A percentile compares a stretch with the other conserved stretches of the same genome.
Evolutionary conservation across 2,329 filamentous ascomycete genomes (phyloP).

Genomic region (Blumeriella jaapii): DNA sequence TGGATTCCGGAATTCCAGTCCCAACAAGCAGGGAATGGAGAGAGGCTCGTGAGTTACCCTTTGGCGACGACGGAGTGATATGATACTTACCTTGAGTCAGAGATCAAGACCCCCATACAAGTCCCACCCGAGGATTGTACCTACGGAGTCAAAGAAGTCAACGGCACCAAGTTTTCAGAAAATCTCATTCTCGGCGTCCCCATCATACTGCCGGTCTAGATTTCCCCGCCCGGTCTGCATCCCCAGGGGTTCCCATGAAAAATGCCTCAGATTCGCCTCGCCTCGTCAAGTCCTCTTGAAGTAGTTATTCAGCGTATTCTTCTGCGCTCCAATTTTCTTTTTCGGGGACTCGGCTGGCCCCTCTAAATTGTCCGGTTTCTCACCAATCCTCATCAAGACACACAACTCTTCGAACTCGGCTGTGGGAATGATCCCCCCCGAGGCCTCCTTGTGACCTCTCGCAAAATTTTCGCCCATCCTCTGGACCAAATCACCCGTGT

Average conservation of each 20-base stretch:
- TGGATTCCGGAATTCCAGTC: conserved; percentile 28
- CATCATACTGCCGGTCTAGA: conserved; percentile 11
- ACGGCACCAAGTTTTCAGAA: conserved; percentile 13
- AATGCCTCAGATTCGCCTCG: too few relatives aligned
- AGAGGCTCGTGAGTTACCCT: conserved; percentile 24
- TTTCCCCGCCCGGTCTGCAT: too few relatives aligned
- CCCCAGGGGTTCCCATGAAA: too few relatives aligned
- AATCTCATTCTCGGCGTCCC: conserved; percentile 14
- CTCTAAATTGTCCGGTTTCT: conserved; percentile 33
- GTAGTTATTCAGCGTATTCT: conserved; percentile 44
- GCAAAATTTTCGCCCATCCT: conserved; percentile 53
- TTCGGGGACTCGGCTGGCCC: conserved; percentile 28
- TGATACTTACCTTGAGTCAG: conserved; percentile 6
- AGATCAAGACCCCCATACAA: conserved; percentile 12
- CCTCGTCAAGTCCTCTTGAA: conserved; percentile 32
- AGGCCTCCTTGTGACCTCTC: conserved; percentile 55
- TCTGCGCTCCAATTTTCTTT: conserved; percentile 32
- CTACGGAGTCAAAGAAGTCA: conserved; percentile 12
- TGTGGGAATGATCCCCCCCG: conserved; percentile 49
- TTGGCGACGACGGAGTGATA: not conserved
- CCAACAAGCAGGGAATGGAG: conserved; percentile 30
- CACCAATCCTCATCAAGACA: conserved; percentile 44
- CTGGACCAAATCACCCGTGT: conserved; percentile 30
- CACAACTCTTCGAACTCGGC: conserved; percentile 56
- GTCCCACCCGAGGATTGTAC: conserved; percentile 13